Base-by-base conservation (phyloP, 2,329 filamentous ascomycete species). In the Diaporthe amygdali region DNA sequence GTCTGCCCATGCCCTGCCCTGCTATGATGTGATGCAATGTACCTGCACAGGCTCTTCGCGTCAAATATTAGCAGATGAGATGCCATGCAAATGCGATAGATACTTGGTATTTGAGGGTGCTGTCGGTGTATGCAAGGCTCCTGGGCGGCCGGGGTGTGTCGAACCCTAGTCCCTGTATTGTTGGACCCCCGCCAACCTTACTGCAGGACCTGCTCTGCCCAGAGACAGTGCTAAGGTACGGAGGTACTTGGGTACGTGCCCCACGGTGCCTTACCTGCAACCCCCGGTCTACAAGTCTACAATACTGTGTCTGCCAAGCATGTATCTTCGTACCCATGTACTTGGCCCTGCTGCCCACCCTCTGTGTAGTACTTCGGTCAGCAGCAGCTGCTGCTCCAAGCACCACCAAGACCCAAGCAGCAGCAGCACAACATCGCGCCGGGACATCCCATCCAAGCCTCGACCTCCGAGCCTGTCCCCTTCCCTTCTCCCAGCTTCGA, bases 361-460 rank as follows among this genome's bases (percentile, higher is more conserved):
- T 27, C 59, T n/a, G 27, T 25, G 59, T 49, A n/a, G 59, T 64
- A 64, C 59, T 64, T 64, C 59, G 59, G 59, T 49, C 59, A 64
- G 44, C 59, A 64, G n/a, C 59, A 64, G 20, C 25, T 25, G 59
- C 27, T 22, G 37, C 15, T 3, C 20, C 6, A 34, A 34, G 37
- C 15, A 7, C 20, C 6, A 34, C 17, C 41, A 64, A 20, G 41
- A 63, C 59, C n/a, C n/a, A n/a, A n/a, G n/a, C n/a, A n/a, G n/a
- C n/a, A n/a, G n/a, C 41, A 34, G n/a, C 41, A 63, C 41, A 39
- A 39, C 37, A 39, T 3, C n/a, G 41, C 12, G 44, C 59, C 59
- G 59, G 59, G 59, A 64, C 30, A 64, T 64, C 44, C 59, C 59
- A 64, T 64, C 59, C 59, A 64, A 64, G 59, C 59, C 59, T 64